These are phyloP conservation scores for Hebeloma cylindrosporum DNA, from an alignment of 768 basidiomycete species.

Conservation along the genomic window DNA sequence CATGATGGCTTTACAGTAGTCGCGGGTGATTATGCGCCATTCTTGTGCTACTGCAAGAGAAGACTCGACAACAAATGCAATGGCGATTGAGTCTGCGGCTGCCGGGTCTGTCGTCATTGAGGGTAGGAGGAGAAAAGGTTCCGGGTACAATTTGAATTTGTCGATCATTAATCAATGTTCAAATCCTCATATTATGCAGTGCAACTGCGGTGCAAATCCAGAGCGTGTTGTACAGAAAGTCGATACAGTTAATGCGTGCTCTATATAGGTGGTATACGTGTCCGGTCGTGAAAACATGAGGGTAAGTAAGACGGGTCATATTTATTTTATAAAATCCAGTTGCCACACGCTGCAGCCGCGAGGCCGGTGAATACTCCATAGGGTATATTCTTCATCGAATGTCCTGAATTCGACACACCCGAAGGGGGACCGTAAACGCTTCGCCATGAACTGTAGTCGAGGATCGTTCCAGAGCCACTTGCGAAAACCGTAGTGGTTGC, in stretches of 20 bases:
- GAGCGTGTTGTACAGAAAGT: too few relatives aligned
- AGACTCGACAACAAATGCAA: constrained; percentile 62
- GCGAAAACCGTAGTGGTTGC: constrained; percentile 25
- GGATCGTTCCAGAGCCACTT: constrained; percentile 33
- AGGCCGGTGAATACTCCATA: too few relatives aligned
- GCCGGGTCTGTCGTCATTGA: constrained; percentile 22
- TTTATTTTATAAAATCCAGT: too few relatives aligned
- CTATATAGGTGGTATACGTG: too few relatives aligned
- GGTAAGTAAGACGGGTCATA: too few relatives aligned
- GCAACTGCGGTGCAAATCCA: too few relatives aligned
- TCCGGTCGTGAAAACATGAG: too few relatives aligned
- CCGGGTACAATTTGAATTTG: too few relatives aligned
- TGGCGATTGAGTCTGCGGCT: constrained; percentile 35
- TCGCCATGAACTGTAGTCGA: constrained; percentile 34
- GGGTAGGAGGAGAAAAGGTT: not conserved
- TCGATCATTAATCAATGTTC: too few relatives aligned
- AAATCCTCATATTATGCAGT: too few relatives aligned
- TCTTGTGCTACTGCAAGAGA: constrained; percentile 53
- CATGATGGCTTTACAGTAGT: constrained; percentile 53
- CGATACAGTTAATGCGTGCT: too few relatives aligned
- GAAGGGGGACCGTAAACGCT: constrained; percentile 28
- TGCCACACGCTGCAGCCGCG: not conserved
- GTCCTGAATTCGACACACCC: constrained; percentile 7
- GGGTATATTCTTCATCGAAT: too few relatives aligned
- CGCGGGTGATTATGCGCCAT: constrained; percentile 46